phyloP scores from a whole-genome alignment of 2,329 filamentous ascomycete genomes.

The Exophiala xenobiotica region DNA sequence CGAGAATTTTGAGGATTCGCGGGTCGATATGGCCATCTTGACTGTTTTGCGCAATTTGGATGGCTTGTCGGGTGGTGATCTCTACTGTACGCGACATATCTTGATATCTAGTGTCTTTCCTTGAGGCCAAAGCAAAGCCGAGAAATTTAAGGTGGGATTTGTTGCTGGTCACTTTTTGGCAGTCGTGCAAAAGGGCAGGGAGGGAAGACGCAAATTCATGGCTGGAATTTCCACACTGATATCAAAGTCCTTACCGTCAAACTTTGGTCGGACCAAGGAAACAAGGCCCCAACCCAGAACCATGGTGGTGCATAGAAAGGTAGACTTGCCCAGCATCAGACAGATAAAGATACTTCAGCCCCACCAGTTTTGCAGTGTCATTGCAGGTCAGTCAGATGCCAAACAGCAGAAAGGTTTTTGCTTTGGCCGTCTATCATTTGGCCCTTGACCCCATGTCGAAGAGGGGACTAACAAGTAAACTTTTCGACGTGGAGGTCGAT shows the following conservation, averaged over 20 bases:
- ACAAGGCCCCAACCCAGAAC: background rate
- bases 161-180: background rate
- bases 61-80: slow-evolving; percentile 61
- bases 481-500: background rate
- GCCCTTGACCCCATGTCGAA: background rate
- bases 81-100: slow-evolving; percentile 34
- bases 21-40: slow-evolving; percentile 65
- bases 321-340: background rate
- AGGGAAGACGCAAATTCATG: background rate
- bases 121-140: background rate
- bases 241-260: background rate
- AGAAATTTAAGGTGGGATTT: background rate
- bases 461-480: background rate
- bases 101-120: background rate
- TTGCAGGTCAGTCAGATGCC: too few species aligned
- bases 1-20: slow-evolving; percentile 63
- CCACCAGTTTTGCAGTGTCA: background rate
- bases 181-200: background rate
- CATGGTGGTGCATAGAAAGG: background rate
- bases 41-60: slow-evolving; percentile 74
- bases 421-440: background rate
- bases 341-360: background rate
- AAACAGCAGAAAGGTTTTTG: background rate
- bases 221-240: background rate
- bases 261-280: background rate